Base-by-base conservation (phyloP, 176 grass and related monocot species). In the Eleusine coracana region DNA sequence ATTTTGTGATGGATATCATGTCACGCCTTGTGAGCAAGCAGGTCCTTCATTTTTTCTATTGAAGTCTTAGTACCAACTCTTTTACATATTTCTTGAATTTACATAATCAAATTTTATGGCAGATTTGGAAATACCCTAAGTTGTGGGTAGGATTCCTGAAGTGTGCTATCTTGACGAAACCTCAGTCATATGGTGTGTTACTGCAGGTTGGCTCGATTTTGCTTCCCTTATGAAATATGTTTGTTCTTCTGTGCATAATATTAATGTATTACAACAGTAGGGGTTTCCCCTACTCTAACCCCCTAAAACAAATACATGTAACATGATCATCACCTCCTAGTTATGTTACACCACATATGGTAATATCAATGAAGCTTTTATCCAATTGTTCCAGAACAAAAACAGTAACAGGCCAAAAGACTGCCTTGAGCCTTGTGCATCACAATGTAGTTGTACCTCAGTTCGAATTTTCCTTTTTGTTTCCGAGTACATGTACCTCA, bases 91-190 rank as follows among this genome's bases (percentile, higher is more conserved):
- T 72, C 25, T 66, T 45, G 75, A 73, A 64, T 78, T 75, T 56
- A 21, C 75, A 0, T 77, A 20, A 51, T 75, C 17, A 66, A 82
- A 63, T 86, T 58, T 71, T 55, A 42, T 73, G 71, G 18, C 87
- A 98, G 96, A 95, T 98, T 90, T 98, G 96, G 92, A 98, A 95
- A 84, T 98, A 98, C 74, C 96, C 96, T 23, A 93, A 95, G 66
- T 88, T 98, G 83, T 98, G 96, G 96, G 92, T 95, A 73, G 92
- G 96, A 70, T 98, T 98, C 74, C 70, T 98, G 63, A 95, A 95
- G 70, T 98, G 90, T 81, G 84, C 90, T 76, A 95, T 95, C 67
- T 88, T 95, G 86, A 93, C 85, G 70, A 98, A 91, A 87, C 92
- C 95, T 86, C 95, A 95, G 78, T 95, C 96, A 61, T 98, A 90